phyloP scores from a whole-genome alignment of 2,329 filamentous ascomycete genomes.

The Alternaria novae-zelandiae region DNA sequence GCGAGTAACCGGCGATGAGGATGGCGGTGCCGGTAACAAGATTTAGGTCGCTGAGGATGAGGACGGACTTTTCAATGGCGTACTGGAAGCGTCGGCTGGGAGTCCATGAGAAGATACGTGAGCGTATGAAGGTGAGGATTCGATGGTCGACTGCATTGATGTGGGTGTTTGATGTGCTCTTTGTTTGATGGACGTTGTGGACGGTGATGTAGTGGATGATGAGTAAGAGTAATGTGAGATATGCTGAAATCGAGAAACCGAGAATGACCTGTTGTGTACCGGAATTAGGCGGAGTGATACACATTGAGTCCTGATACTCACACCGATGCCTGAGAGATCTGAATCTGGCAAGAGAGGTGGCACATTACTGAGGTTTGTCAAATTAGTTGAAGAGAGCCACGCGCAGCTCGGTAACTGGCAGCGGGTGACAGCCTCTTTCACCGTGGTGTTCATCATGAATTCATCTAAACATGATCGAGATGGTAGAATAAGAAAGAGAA shows the following conservation, averaged over 20 bases:
- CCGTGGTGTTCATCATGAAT: background rate
- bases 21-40: slow-evolving; percentile 34
- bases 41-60: slow-evolving; percentile 36
- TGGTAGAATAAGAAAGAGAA: background rate
- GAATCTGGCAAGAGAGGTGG: slow-evolving; percentile 24
- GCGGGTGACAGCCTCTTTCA: background rate
- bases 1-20: slow-evolving; percentile 27
- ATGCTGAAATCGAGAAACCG: slow-evolving; percentile 34
- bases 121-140: slow-evolving; percentile 19
- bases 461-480: background rate
- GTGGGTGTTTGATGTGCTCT: background rate
- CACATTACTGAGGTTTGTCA: slow-evolving; percentile 18
- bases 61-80: slow-evolving; percentile 35
- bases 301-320: slow-evolving; percentile 4
- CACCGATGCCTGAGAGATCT: slow-evolving; percentile 33
- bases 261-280: slow-evolving; percentile 24
- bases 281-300: background rate
- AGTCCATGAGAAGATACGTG: slow-evolving; percentile 22
- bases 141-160: slow-evolving; percentile 23
- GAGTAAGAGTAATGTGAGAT: slow-evolving; percentile 29
- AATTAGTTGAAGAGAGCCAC: slow-evolving; percentile 16
- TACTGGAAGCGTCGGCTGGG: slow-evolving; percentile 31
- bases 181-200: slow-evolving; percentile 3
- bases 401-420: slow-evolving; percentile 26
- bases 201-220: slow-evolving; percentile 25